These are phyloP conservation scores for Dendryphion nanum DNA, from an alignment of 2,329 filamentous ascomycete genomes.

Conservation along the genomic window DNA sequence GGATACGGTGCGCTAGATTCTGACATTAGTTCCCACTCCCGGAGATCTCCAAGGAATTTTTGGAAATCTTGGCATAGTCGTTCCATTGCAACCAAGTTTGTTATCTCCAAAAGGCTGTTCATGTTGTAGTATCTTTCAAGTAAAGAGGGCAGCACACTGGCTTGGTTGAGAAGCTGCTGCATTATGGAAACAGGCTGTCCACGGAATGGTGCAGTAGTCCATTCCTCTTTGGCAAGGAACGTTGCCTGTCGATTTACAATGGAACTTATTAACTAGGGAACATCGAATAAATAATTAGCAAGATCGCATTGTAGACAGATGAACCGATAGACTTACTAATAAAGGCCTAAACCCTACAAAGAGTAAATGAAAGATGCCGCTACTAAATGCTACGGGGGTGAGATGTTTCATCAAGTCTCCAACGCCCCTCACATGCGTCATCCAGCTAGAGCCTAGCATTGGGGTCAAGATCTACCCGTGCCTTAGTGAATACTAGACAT, in stretches of 20 bases:
- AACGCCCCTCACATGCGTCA: conserved; percentile 6
- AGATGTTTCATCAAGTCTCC: conserved; percentile 6
- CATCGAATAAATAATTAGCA: conserved; percentile 2
- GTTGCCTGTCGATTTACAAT: conserved; percentile 2
- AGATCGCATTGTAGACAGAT: not conserved
- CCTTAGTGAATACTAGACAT: too few relatives aligned
- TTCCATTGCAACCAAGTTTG: conserved; percentile 2
- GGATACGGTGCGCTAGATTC: conserved; percentile 1
- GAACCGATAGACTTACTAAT: conserved; percentile 3
- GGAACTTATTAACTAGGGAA: conserved; percentile 4
- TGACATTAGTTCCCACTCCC: conserved; percentile 5
- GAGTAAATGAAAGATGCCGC: conserved; percentile 4
- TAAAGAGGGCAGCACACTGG: conserved; percentile 2
- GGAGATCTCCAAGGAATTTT: conserved; percentile 1
- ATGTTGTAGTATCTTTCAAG: conserved; percentile 5
- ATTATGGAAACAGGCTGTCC: conserved; percentile 4
- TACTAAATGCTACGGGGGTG: conserved; percentile 4
- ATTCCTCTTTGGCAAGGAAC: conserved; percentile 7
- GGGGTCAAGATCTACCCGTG: conserved; percentile 5
- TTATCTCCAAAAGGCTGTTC: not conserved
- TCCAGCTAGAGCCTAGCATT: conserved; percentile 5
- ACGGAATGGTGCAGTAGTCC: conserved; percentile 4
- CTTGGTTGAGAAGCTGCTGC: conserved; percentile 6
- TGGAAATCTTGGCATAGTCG: conserved; percentile 2
- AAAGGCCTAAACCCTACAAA: conserved; percentile 9